Evolutionary conservation across 805 yeast species (phyloP).

Genomic region (Ogataea paradorogensis): DNA sequence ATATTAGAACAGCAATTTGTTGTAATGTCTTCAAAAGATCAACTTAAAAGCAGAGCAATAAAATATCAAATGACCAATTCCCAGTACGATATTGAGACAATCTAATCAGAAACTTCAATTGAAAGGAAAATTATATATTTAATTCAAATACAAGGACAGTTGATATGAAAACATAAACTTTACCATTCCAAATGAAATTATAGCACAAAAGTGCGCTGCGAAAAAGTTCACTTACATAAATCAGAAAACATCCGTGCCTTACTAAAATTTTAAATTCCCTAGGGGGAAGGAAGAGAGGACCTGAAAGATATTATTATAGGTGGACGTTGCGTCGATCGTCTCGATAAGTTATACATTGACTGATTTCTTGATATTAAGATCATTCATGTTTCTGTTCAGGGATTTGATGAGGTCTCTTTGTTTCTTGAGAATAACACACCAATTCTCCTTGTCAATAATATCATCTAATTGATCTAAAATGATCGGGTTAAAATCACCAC

Average conservation of each 20-base stretch:
- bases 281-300: too few species aligned
- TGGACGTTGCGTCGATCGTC: too few species aligned
- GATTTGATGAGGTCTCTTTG: conserved; percentile 38
- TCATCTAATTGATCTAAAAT: conserved; percentile 39
- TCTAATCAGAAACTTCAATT: neutral
- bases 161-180: conserved; percentile 6
- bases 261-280: too few species aligned
- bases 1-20: conserved; percentile 4
- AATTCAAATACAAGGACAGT: conserved; percentile 1
- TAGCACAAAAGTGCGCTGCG: conserved; percentile 1
- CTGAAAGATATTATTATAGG: too few species aligned
- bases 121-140: neutral
- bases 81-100: neutral
- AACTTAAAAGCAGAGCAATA: too few species aligned
- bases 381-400: conserved; percentile 16
- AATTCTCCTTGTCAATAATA: conserved; percentile 37
- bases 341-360: neutral
- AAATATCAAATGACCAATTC: neutral
- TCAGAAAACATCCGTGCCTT: conserved; percentile 5
- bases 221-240: conserved; percentile 3
- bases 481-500: conserved; percentile 65
- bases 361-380: neutral
- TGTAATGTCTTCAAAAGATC: neutral
- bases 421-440: conserved; percentile 42
- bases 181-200: conserved; percentile 6